A percentile compares a stretch with the other conserved stretches of the same genome.
Conservation (phyloP, 1,139 yeast species). For the Debaryomyces udenii region DNA sequence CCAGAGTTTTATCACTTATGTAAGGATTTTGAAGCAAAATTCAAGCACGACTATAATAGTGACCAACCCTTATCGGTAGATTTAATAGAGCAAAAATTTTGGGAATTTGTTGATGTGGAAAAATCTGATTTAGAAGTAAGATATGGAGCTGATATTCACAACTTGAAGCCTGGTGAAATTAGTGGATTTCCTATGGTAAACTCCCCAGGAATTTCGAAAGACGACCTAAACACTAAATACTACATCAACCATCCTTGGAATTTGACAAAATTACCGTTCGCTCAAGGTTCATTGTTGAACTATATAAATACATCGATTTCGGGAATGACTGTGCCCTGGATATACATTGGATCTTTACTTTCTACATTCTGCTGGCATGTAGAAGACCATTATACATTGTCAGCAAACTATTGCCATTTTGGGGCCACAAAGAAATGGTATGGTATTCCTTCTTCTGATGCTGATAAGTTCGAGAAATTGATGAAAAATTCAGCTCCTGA, state of each 20-base stretch:
- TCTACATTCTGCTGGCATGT: conserved; percentile 88
- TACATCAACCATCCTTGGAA: conserved; percentile 67
- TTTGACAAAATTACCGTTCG: conserved; percentile 65
- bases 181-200: conserved; percentile 64
- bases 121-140: conserved; percentile 56
- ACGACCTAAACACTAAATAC: conserved; percentile 24
- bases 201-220: conserved; percentile 27
- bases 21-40: conserved; percentile 48
- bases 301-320: conserved; percentile 64
- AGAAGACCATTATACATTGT: conserved; percentile 77
- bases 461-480: conserved; percentile 55
- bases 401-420: conserved; percentile 76
- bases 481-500: conserved; percentile 74
- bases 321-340: conserved; percentile 86
- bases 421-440: conserved; percentile 83
- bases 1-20: conserved; percentile 67
- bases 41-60: conserved; percentile 31
- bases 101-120: conserved; percentile 55
- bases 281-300: conserved; percentile 64
- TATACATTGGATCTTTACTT: conserved; percentile 71
- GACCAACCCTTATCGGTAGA: conserved; percentile 40
- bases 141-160: conserved; percentile 82
- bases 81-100: conserved; percentile 58
- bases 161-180: conserved; percentile 58
- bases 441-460: conserved; percentile 63